phyloP scores from a whole-genome alignment of 495 filamentous ascomycete genomes.

The Penicillium roqueforti region DNA sequence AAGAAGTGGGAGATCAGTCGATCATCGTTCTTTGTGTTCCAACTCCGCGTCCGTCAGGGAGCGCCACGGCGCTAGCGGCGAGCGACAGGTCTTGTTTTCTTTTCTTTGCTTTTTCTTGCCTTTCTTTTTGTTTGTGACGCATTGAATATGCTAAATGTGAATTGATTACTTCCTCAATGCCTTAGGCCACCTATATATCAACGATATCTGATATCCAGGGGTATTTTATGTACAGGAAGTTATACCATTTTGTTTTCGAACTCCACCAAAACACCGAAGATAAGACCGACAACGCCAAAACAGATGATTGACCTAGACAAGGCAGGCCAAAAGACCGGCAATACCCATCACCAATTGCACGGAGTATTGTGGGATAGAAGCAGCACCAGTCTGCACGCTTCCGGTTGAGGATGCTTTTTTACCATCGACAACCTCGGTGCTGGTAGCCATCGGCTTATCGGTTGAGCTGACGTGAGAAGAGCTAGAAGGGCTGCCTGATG shows the following conservation, averaged over 20 bases:
- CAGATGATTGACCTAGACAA: slow-evolving; percentile 10
- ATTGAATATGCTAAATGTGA: not conserved
- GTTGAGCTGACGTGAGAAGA: slow-evolving; percentile 11
- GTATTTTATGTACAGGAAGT: slow-evolving; percentile 10
- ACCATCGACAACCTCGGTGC: slow-evolving; percentile 4
- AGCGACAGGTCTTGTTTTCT: not conserved
- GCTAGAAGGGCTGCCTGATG: slow-evolving; percentile 10
- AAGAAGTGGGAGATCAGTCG: not conserved
- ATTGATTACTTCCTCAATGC: not conserved
- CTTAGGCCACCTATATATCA: slow-evolving; percentile 2
- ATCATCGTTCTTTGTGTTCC: slow-evolving; percentile 4
- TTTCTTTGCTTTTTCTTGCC: not conserved
- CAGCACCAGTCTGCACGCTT: slow-evolving; percentile 16
- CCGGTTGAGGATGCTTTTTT: slow-evolving; percentile 16
- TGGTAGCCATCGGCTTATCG: slow-evolving; percentile 1
- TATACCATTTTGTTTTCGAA: slow-evolving; percentile 3
- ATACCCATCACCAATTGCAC: slow-evolving; percentile 15
- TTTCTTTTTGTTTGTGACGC: too few species aligned
- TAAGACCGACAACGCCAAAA: not conserved
- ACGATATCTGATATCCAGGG: slow-evolving; percentile 8
- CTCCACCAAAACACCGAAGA: not conserved
- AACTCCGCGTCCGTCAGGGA: not conserved
- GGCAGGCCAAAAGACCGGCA: slow-evolving; percentile 14
- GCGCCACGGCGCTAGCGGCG: not conserved
- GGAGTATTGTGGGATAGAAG: slow-evolving; percentile 15